Conservation (phyloP, 2,329 filamentous ascomycete species). For the Fusarium sp. region DNA sequence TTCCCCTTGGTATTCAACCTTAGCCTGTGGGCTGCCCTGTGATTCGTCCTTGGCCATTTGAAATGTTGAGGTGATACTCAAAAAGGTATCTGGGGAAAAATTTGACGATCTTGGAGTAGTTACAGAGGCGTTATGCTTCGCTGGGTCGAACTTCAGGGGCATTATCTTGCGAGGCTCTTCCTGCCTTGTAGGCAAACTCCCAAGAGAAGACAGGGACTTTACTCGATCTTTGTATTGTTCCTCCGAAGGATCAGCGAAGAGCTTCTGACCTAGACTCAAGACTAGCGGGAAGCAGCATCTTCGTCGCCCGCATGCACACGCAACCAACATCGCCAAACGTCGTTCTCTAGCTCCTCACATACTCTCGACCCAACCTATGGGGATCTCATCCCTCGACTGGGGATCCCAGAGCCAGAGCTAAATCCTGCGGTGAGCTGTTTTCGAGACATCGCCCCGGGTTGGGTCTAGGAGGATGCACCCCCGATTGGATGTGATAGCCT, state of each 20-base stretch:
- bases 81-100: not conserved
- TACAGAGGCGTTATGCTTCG: not conserved
- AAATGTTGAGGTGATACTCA: not conserved
- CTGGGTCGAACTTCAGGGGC: not conserved
- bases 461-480: not conserved
- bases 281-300: not conserved
- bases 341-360: conserved; percentile 5
- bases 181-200: not conserved
- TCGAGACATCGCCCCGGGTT: not conserved
- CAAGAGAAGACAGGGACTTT: not conserved
- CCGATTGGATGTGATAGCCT: not conserved
- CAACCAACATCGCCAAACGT: conserved; percentile 4
- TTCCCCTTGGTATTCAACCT: not conserved
- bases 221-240: not conserved
- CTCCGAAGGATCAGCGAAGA: not conserved
- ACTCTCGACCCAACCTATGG: not conserved
- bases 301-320: not conserved
- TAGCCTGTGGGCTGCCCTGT: not conserved
- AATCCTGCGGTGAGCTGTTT: not conserved
- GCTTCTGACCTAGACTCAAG: not conserved
- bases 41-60: not conserved
- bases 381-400: conserved; percentile 5
- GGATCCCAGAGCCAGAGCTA: conserved; percentile 3
- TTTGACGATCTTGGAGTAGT: not conserved
- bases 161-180: not conserved